Evolutionary conservation across 2,329 filamentous ascomycete genomes (phyloP).

Genomic region (Colletotrichum sidae): DNA sequence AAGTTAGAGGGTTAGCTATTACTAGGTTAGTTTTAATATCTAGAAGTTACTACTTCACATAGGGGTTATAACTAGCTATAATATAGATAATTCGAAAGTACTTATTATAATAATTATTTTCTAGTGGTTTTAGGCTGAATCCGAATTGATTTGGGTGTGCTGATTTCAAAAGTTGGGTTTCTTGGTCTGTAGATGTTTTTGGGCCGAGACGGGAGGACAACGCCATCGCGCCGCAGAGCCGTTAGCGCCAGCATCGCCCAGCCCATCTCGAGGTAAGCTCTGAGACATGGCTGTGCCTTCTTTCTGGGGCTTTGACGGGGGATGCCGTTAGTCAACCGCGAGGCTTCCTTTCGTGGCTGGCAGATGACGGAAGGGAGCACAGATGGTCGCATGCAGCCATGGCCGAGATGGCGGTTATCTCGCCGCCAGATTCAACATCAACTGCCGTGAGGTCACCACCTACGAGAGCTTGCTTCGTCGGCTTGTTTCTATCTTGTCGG

Average conservation of each 20-base stretch:
- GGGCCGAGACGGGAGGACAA: slow-evolving; percentile 19
- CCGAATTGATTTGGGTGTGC: too few relatives aligned
- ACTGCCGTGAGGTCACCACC: background rate
- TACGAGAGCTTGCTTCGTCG: too few relatives aligned
- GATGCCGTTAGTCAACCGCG: slow-evolving; percentile 3
- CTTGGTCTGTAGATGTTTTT: too few relatives aligned
- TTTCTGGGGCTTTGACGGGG: slow-evolving; percentile 4
- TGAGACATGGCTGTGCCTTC: slow-evolving; percentile 8
- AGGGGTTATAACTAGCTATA: too few relatives aligned
- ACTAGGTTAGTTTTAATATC: too few relatives aligned
- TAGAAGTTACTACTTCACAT: too few relatives aligned
- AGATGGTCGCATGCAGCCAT: slow-evolving; percentile 24
- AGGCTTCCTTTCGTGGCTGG: slow-evolving; percentile 6
- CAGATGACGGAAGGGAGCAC: slow-evolving; percentile 17
- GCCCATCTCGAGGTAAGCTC: slow-evolving; percentile 1
- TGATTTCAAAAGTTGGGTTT: too few relatives aligned
- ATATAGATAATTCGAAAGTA: too few relatives aligned
- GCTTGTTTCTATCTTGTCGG: too few relatives aligned
- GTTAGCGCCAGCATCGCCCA: slow-evolving; percentile 8
- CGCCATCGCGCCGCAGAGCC: slow-evolving; percentile 2
- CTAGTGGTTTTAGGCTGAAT: too few relatives aligned
- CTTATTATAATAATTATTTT: too few relatives aligned
- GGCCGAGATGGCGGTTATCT: background rate
- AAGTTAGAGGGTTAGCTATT: too few relatives aligned
- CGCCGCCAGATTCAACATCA: background rate